These are phyloP conservation scores for Artomyces pyxidatus DNA, from an alignment of 768 basidiomycete genomes.

Conservation along the genomic window DNA sequence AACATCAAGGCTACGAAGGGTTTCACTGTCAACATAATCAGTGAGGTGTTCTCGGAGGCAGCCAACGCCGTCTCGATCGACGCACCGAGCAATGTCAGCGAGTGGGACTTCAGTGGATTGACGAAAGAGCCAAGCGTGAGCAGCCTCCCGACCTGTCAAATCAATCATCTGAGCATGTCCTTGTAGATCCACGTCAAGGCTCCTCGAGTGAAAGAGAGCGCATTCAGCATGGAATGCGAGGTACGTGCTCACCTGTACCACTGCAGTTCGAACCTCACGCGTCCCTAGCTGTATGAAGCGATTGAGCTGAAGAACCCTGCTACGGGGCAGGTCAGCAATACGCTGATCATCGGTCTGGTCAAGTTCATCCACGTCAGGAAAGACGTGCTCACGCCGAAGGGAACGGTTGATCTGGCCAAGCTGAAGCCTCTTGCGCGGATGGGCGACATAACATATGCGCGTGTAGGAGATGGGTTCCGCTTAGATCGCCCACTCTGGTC, in stretches of 20 bases:
- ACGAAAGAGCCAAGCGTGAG: conserved; percentile 40
- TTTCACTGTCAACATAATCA: conserved; percentile 68
- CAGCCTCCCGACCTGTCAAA: too few relatives aligned
- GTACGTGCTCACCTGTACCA: conserved; percentile 25
- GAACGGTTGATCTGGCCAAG: conserved; percentile 39
- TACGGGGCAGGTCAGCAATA: conserved; percentile 28
- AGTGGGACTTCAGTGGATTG: conserved; percentile 34
- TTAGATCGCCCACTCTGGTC: not conserved
- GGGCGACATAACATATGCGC: conserved; percentile 45
- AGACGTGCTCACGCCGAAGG: conserved; percentile 36
- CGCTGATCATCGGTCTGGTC: conserved; percentile 45
- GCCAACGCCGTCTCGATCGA: conserved; percentile 51
- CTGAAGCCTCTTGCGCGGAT: conserved; percentile 44
- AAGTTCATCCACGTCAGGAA: conserved; percentile 45
- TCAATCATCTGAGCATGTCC: too few relatives aligned
- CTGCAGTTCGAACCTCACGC: conserved; percentile 6
- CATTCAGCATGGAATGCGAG: conserved; percentile 55
- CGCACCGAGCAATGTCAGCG: conserved; percentile 41
- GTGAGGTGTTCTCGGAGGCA: conserved; percentile 52
- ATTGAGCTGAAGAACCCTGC: conserved; percentile 30
- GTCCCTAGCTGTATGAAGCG: conserved; percentile 46
- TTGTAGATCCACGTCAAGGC: conserved; percentile 41
- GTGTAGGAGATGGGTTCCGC: conserved; percentile 39
- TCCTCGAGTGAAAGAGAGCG: conserved; percentile 47
- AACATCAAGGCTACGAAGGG: conserved; percentile 59